Evolutionary conservation across 768 basidiomycete species (phyloP).

Genomic region (Trametes cinnabarina): DNA sequence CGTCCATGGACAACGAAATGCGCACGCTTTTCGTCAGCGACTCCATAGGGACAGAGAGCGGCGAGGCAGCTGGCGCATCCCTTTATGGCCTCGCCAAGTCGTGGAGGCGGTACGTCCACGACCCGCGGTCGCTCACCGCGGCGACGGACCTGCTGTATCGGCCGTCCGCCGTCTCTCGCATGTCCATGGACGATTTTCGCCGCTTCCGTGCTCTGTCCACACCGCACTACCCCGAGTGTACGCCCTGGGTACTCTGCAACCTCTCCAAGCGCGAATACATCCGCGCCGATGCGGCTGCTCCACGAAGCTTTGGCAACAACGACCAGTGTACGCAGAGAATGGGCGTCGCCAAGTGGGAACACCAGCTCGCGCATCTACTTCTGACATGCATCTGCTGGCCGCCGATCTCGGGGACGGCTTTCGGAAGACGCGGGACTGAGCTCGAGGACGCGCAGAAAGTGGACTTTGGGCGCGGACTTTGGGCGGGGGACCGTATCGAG

Average conservation of each 20-base stretch:
- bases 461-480: background rate
- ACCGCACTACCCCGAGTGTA: background rate
- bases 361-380: background rate
- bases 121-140: background rate
- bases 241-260: constrained; percentile 14
- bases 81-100: background rate
- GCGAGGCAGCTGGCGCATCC: background rate
- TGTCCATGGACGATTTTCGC: constrained; percentile 1
- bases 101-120: background rate
- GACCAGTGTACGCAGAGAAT: too few species aligned
- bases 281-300: background rate
- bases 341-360: too few species aligned
- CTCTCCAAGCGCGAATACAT: constrained; percentile 11
- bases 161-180: constrained; percentile 6
- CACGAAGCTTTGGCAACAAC: too few species aligned
- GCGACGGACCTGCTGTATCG: background rate
- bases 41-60: background rate
- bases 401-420: background rate
- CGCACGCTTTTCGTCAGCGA: background rate
- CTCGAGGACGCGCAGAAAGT: background rate
- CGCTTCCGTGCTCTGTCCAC: background rate
- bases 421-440: too few species aligned
- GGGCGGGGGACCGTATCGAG: constrained; percentile 6
- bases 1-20: background rate
- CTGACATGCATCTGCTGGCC: constrained; percentile 6